Conservation (phyloP, 768 basidiomycete species). For the Suillus subaureus region DNA sequence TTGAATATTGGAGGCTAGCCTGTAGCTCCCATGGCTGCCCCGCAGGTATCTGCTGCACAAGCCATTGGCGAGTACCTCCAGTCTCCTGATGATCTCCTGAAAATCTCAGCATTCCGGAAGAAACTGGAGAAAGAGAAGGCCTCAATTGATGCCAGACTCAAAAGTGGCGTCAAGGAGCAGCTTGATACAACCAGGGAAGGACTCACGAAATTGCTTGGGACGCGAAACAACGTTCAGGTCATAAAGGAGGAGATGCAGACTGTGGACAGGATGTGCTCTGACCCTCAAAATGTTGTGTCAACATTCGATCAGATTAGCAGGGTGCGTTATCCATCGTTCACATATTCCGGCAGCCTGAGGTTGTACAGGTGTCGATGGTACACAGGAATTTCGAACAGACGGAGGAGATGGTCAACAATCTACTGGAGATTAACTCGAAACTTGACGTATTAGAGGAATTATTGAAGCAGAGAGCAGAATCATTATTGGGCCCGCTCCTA, state of each 20-base stretch:
- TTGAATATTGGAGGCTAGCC: neutral
- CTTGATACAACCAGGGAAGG: conserved; percentile 89
- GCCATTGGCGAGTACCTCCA: conserved; percentile 89
- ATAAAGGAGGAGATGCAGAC: conserved; percentile 86
- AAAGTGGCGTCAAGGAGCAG: conserved; percentile 91
- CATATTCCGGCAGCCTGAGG: neutral
- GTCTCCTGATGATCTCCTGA: conserved; percentile 90
- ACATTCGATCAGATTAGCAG: conserved; percentile 97
- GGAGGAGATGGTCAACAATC: conserved; percentile 92
- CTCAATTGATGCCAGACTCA: conserved; percentile 87
- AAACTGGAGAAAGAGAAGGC: conserved; percentile 97
- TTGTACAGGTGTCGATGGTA: conserved; percentile 87
- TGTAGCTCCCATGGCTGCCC: conserved; percentile 32
- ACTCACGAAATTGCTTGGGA: conserved; percentile 76
- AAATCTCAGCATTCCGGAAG: conserved; percentile 86
- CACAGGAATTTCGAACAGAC: conserved; percentile 95
- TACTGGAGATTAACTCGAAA: conserved; percentile 88
- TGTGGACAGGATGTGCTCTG: conserved; percentile 74
- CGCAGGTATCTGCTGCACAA: conserved; percentile 75
- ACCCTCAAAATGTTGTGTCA: conserved; percentile 73
- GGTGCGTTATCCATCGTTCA: conserved; percentile 48
- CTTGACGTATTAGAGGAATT: conserved; percentile 78
- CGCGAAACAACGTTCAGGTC: conserved; percentile 74
- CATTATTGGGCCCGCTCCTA: conserved; percentile 84
- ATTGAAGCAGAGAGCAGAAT: conserved; percentile 73